These are phyloP conservation scores for Colletotrichum sp. DNA, from an alignment of 2,329 filamentous ascomycete genomes.

Conservation along the genomic window DNA sequence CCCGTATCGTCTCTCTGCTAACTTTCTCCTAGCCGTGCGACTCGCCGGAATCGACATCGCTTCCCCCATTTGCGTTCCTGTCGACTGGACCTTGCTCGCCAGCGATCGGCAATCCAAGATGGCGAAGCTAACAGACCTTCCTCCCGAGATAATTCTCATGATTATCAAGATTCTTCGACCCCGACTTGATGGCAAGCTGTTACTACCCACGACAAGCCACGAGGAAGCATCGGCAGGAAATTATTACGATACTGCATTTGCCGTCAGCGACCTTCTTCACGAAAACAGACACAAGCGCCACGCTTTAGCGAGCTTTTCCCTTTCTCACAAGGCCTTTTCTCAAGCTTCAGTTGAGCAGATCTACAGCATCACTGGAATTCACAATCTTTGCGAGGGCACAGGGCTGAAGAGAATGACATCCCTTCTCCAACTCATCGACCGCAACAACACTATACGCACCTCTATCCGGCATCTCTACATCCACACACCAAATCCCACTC, in stretches of 20 bases:
- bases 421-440: background rate
- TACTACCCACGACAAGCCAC: rapidly evolving
- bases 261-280: background rate
- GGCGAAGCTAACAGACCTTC: background rate
- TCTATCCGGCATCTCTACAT: background rate
- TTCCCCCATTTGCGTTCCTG: background rate
- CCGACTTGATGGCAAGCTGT: background rate
- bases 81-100: background rate
- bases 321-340: background rate
- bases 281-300: background rate
- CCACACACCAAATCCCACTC: rapidly evolving
- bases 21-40: background rate
- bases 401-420: background rate
- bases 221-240: rapidly evolving
- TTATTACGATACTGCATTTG: rapidly evolving
- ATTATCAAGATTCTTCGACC: background rate
- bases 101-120: background rate
- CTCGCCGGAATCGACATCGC: background rate
- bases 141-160: background rate
- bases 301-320: background rate
- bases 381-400: rapidly evolving
- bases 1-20: background rate
- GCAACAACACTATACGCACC: background rate
- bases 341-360: background rate
- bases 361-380: background rate